Evolutionary conservation across 345 rosid species (phyloP), one percentile per base, ranked within the genome.

Genomic region (Gossypium raimondii): DNA sequence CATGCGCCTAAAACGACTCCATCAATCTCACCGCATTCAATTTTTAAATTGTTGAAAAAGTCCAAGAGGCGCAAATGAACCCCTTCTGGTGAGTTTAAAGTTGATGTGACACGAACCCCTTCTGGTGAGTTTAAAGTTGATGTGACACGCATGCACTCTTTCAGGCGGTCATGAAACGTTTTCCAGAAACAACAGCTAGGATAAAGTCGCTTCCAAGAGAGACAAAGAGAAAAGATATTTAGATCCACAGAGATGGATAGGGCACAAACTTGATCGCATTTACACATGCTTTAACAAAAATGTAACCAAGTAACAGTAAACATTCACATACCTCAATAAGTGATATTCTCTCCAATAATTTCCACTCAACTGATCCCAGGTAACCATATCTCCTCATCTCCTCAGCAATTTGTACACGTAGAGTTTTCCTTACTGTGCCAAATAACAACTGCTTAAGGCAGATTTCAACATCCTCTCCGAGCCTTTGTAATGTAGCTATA

Each of bases 1-100:
- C 99, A 95, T 69, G 92, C 79, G 74, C 99, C 99, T 81, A 90
- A 80, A 82, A 95, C 91, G 83, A 90, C 95, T 72, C 99, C 99
- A 81, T 90, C 97, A 82, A 95, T 80, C 85, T 95, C 99, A 81
- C 98, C 99, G 78, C 99, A 93, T 80, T 90, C 86, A 51, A 94
- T 85, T 66, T 58, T 73, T 66, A 85, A 73, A 79, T 86, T 73
- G 76, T 71, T 75, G 75, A 71, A 82, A 71, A 80, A 83, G 78
- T 84, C 83, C 79, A 83, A 77, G 11, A 90, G 74, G 34, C 79
- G 82, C 81, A 86, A 85, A 84, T 78, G 80, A 66, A 86, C 80
- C 81, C 77, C 83, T 67, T 76, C 83, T 63, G 83, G 59, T 38
- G 84, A 81, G 75, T 82, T 84, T 77, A 74, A 81, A 78, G 85